Percentiles rank a stretch among this genome's conserved stretches.
Conservation (phyloP, 2,329 filamentous ascomycete species). For the Fusarium albidum region DNA sequence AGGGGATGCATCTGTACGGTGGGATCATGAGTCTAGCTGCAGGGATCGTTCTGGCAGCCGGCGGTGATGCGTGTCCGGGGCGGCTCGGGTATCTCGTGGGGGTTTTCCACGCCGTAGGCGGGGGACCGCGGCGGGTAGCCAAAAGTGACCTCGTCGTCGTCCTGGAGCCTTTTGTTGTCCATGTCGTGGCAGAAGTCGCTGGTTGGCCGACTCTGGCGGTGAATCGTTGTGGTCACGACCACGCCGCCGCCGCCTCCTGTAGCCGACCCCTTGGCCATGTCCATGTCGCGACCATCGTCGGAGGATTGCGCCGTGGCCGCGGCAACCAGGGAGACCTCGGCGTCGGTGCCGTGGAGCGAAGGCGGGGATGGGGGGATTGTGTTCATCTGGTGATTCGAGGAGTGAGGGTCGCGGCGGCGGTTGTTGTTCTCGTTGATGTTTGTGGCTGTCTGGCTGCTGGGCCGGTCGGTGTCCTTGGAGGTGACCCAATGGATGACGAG, state of each 20-base stretch:
- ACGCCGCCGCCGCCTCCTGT: conserved; percentile 33
- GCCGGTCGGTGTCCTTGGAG: conserved; percentile 51
- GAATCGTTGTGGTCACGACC: conserved; percentile 45
- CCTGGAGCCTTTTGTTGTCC: neutral
- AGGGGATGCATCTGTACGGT: too few relatives aligned
- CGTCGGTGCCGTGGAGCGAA: conserved; percentile 25
- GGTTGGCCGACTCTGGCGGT: conserved; percentile 42
- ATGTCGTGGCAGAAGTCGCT: conserved; percentile 14
- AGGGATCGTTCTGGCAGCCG: too few relatives aligned
- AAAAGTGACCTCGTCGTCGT: conserved; percentile 14
- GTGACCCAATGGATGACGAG: conserved; percentile 68
- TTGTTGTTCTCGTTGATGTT: neutral
- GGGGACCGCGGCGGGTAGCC: conserved; percentile 4
- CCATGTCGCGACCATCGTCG: conserved; percentile 13
- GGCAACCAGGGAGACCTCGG: conserved; percentile 33
- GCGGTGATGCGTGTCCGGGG: conserved; percentile 28
- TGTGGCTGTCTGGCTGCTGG: neutral
- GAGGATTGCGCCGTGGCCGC: conserved; percentile 27
- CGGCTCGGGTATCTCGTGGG: conserved; percentile 8
- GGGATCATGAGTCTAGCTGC: too few relatives aligned
- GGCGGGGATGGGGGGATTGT: neutral
- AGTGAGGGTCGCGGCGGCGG: neutral
- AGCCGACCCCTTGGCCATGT: conserved; percentile 14
- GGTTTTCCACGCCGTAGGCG: conserved; percentile 5
- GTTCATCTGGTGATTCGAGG: neutral